Base-by-base conservation (phyloP, 345 rosid genomes). In the Garcia nutans region DNA sequence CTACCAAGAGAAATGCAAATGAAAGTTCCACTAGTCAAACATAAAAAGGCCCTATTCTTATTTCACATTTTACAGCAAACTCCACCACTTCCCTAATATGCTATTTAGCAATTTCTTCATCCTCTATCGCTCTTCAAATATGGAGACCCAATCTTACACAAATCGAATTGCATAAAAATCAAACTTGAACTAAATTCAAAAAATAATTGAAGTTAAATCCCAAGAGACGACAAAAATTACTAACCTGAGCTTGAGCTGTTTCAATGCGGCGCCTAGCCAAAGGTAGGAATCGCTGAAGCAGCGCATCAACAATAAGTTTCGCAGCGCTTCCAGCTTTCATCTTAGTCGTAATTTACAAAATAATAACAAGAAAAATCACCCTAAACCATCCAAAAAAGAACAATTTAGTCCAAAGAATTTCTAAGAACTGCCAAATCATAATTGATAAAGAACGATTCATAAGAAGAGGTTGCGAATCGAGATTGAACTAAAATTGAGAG, bases 201-300 rank as follows among this genome's bases (percentile, higher is more conserved):
- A n/a, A 44, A 33, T 3, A 10, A 20, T 33, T 2, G 1, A 10
- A 15, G 41, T 10, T 26, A 76, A 58, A 19, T 76, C 68, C 57
- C 67, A 78, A 65, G 45, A 77, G 58, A 72, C 76, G 24, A 10
- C 31, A 75, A 15, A 26, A 6, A 65, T 31, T 17, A 68, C 65
- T 2, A 68, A 94, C 98, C 97, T 96, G 99, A 74, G 97, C 98
- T 78, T 96, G 99, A 74, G 99, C 99, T 5, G 99, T 96, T 84
- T 96, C 98, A 75, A 96, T 93, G 76, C 97, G 96, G 24, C 98
- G 97, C 70, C 99, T 77, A 5, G 98, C 99, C 59, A 93, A 97
- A 28, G 99, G 99, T 12, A 96, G 91, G 77, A 96, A 96, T 47
- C 96, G 97, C 85, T 93, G 99, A 67, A 96, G 91, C 79, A 96